Evolutionary conservation across 352 stramenopile species (phyloP).

Genomic region (Blastocystis sp.): DNA sequence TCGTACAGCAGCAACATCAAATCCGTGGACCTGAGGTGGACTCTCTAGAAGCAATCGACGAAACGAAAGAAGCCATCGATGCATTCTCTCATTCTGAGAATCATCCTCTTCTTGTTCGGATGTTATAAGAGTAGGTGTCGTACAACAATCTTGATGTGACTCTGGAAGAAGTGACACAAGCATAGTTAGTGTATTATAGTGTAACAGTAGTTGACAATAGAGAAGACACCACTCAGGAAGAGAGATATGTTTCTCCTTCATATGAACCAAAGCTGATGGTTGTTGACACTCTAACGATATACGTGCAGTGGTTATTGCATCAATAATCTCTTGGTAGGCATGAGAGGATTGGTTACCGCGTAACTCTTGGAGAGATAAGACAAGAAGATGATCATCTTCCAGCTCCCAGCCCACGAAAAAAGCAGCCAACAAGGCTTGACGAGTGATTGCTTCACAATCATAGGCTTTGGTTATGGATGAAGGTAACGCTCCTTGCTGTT

Average conservation of each 20-base stretch:
- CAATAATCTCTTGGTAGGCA: background rate
- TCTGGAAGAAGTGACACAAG: background rate
- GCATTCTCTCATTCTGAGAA: background rate
- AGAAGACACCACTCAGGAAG: background rate
- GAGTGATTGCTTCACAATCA: background rate
- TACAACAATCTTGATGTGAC: no score
- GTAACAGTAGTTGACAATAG: background rate
- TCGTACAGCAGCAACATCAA: background rate
- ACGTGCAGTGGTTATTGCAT: background rate
- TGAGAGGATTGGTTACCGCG: background rate
- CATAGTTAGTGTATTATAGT: background rate
- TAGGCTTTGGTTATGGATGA: no score
- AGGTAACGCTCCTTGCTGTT: no score
- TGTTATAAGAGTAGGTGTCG: no score
- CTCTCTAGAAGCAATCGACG: background rate
- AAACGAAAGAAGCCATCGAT: background rate
- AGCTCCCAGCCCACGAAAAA: background rate
- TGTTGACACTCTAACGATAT: background rate
- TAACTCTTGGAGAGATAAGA: background rate
- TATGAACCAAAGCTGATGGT: background rate
- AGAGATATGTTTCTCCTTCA: background rate
- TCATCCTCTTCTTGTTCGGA: background rate
- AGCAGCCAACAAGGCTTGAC: background rate
- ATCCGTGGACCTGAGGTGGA: background rate
- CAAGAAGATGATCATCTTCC: background rate